These are phyloP conservation scores for Rhizophagus prolifer DNA, from an alignment of 192 early-diverging fungal species.

Conservation along the genomic window DNA sequence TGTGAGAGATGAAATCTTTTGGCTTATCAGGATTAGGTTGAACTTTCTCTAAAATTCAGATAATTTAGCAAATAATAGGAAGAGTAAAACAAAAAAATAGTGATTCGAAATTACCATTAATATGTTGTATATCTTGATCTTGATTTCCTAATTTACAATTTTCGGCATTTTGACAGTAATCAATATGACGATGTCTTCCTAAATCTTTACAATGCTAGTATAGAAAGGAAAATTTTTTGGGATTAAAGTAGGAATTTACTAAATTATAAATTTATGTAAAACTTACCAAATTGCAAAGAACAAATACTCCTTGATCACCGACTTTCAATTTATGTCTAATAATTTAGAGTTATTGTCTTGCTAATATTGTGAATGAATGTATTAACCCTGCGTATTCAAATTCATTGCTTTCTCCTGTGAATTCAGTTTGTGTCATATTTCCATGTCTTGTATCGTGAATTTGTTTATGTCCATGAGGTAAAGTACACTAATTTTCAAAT, in stretches of 20 bases:
- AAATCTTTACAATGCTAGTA: conserved; percentile 21
- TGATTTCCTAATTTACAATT: conserved; percentile 7
- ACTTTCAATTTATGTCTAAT: conserved; percentile 9
- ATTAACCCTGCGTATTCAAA: conserved; percentile 17
- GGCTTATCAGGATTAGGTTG: conserved; percentile 6
- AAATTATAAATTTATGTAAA: background rate
- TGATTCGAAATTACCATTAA: background rate
- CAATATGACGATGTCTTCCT: conserved; percentile 31
- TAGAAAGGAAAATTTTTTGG: background rate
- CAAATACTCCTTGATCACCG: conserved; percentile 17
- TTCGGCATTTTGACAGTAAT: conserved; percentile 24
- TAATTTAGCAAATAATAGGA: background rate
- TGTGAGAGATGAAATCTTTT: conserved; percentile 26
- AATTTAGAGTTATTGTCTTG: background rate
- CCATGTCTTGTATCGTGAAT: conserved; percentile 15
- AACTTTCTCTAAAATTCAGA: conserved; percentile 2
- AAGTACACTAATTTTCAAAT: conserved; percentile 1
- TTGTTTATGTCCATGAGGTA: conserved; percentile 9
- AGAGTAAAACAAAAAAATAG: background rate
- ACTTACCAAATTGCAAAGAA: conserved; percentile 28
- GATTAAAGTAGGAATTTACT: background rate
- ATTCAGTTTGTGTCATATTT: conserved; percentile 23
- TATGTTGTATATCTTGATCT: conserved; percentile 14
- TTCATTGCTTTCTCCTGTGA: conserved; percentile 4
- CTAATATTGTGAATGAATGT: background rate